Conservation (phyloP, 1,284 basidiomycete genomes). For the Laetiporus sulphureus region DNA sequence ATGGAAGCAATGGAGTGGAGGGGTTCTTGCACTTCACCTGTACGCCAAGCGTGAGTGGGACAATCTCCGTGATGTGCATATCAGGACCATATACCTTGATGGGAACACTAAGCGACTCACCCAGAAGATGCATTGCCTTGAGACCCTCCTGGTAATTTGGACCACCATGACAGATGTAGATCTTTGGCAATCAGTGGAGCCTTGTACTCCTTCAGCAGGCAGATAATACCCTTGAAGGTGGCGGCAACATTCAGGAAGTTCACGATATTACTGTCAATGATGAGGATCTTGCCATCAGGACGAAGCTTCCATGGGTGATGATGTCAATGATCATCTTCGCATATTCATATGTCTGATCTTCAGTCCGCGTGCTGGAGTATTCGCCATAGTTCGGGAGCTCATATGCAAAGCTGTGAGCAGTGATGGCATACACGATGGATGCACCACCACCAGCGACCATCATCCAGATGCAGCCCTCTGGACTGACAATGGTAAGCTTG, state of each 20-base stretch:
- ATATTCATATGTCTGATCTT: constrained; percentile 99
- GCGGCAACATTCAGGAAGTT: constrained; percentile 99
- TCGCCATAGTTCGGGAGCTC: constrained; percentile 99
- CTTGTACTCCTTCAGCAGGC: constrained; percentile 93
- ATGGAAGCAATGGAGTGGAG: constrained; percentile 35
- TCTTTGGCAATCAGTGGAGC: constrained; percentile 79
- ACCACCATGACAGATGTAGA: constrained; percentile 96
- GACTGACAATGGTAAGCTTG: constrained; percentile 95
- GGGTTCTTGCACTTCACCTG: constrained; percentile 37
- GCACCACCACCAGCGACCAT: constrained; percentile 95
- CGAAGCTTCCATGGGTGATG: constrained; percentile 87
- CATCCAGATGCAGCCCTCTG: constrained; percentile 96
- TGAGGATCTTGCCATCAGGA: constrained; percentile 92
- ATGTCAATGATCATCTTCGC: constrained; percentile 98
- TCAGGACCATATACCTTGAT: constrained; percentile 98
- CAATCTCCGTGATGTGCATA: constrained; percentile 98
- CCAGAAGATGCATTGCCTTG: constrained; percentile 97
- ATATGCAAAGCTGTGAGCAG: constrained; percentile 92
- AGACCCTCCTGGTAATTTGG: constrained; percentile 99
- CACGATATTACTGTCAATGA: constrained; percentile 99
- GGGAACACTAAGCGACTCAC: constrained; percentile 94
- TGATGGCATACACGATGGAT: constrained; percentile 88
- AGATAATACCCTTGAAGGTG: constrained; percentile 99
- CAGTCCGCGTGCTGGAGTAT: constrained; percentile 97
- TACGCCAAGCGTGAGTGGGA: constrained; percentile 93